Evolutionary conservation across 306 rosid genomes (phyloP).

Genomic region (Vicia sativa): DNA sequence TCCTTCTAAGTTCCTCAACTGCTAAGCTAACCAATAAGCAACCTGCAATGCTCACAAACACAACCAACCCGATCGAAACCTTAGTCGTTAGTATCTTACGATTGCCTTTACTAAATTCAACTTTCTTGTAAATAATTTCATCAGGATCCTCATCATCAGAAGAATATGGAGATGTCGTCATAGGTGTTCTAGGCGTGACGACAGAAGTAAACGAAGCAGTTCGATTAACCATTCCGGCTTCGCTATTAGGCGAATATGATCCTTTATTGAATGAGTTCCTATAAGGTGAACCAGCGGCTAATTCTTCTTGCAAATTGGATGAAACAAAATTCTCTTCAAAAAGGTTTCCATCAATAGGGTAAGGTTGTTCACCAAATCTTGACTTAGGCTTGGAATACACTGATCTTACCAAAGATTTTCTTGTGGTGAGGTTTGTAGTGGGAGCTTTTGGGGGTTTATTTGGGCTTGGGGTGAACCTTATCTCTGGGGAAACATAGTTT

Average conservation of each 20-base stretch:
- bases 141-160: conserved; percentile 61
- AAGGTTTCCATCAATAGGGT: conserved; percentile 40
- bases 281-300: conserved; percentile 51
- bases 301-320: conserved; percentile 46
- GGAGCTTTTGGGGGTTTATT: conserved; percentile 65
- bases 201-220: conserved; percentile 47
- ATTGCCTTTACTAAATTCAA: conserved; percentile 56
- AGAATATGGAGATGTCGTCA: conserved; percentile 49
- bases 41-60: conserved; percentile 52
- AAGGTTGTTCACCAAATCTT: conserved; percentile 75
- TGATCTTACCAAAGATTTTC: conserved; percentile 62
- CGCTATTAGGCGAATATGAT: conserved; percentile 68
- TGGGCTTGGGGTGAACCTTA: conserved; percentile 51
- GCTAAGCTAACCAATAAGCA: conserved; percentile 62
- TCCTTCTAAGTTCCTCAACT: conserved; percentile 36
- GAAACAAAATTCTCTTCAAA: conserved; percentile 49
- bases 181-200: conserved; percentile 47
- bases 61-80: conserved; percentile 53
- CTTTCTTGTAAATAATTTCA: conserved; percentile 65
- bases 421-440: conserved; percentile 39
- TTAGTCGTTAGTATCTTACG: conserved; percentile 47
- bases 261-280: conserved; percentile 46
- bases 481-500: conserved; percentile 55
- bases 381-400: conserved; percentile 74
- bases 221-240: conserved; percentile 39